Percentiles rank a stretch among this genome's conserved stretches.
phyloP scores from a whole-genome alignment of 345 rosid genomes.

The Eucalyptus urophylla region DNA sequence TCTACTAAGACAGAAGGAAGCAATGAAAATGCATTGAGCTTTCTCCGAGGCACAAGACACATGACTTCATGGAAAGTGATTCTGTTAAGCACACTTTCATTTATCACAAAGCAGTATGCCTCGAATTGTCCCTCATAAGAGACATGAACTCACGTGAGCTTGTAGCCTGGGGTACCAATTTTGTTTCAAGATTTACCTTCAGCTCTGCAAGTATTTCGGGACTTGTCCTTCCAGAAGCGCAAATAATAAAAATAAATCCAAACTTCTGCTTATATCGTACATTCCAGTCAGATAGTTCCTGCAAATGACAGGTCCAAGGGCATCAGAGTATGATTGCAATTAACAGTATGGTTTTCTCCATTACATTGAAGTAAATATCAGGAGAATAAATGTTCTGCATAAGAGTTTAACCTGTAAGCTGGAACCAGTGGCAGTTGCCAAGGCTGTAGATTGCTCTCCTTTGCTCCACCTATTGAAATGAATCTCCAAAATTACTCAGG shows the following conservation, averaged over 20 bases:
- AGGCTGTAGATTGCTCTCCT: constrained; percentile 81
- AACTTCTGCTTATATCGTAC: constrained; percentile 46
- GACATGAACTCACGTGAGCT: neutral
- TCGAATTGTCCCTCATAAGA: neutral
- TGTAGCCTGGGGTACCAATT: neutral
- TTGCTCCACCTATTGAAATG: constrained; percentile 40
- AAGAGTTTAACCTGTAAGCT: constrained; percentile 38
- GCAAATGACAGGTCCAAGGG: neutral
- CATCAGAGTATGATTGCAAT: neutral
- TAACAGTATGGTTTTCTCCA: neutral
- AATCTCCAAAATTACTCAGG: neutral
- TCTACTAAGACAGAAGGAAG: neutral
- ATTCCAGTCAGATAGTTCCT: constrained; percentile 80
- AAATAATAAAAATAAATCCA: constrained; percentile 69
- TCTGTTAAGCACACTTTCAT: neutral
- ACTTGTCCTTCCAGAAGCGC: constrained; percentile 70
- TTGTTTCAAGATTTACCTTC: constrained; percentile 32
- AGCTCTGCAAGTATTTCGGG: constrained; percentile 62
- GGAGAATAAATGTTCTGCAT: neutral
- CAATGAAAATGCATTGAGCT: neutral
- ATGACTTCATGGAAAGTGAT: neutral
- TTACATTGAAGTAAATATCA: neutral
- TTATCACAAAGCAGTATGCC: neutral
- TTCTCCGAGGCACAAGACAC: neutral
- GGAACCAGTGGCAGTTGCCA: constrained; percentile 64